A percentile compares a stretch with the other conserved stretches of the same genome.
Conservation (phyloP, 2,329 filamentous ascomycete genomes). For the Ustulina deusta region DNA sequence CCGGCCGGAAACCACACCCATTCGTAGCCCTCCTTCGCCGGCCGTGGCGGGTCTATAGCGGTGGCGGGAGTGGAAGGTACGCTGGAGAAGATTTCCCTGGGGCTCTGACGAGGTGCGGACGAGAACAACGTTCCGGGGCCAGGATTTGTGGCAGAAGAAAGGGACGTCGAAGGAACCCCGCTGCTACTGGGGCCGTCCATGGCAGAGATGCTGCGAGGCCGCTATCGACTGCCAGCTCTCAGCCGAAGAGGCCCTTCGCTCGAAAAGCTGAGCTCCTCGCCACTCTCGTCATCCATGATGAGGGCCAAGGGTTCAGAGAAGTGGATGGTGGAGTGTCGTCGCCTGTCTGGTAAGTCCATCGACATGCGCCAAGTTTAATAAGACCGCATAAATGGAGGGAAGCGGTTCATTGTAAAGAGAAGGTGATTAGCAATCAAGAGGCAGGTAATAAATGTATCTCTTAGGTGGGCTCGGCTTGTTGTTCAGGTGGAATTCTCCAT, state of each 20-base stretch:
- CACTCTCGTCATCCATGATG: constrained; percentile 31
- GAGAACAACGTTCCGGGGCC: constrained; percentile 12
- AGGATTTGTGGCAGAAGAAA: constrained; percentile 29
- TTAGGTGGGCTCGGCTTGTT: constrained; percentile 23
- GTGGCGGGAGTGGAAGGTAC: constrained; percentile 34
- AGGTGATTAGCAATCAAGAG: constrained; percentile 14
- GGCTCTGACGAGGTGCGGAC: constrained; percentile 31
- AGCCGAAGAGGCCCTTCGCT: constrained; percentile 39
- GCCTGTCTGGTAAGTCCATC: constrained; percentile 17
- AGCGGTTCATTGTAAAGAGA: constrained; percentile 22
- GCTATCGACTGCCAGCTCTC: constrained; percentile 44
- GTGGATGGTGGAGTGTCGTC: constrained; percentile 23
- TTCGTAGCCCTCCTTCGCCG: constrained; percentile 66
- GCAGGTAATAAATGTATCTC: constrained; percentile 25
- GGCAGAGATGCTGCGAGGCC: constrained; percentile 45
- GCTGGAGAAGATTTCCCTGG: constrained; percentile 38
- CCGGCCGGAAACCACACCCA: constrained; percentile 74
- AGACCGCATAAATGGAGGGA: constrained; percentile 30
- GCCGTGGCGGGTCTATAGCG: constrained; percentile 65
- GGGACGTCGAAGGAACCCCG: constrained; percentile 43
- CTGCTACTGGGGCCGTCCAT: constrained; percentile 49
- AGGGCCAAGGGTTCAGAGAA: constrained; percentile 23
- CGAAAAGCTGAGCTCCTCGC: constrained; percentile 40
- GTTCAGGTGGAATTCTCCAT: constrained; percentile 2
- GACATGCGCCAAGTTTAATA: constrained; percentile 25